Percentiles rank a stretch among this genome's conserved stretches.
Evolutionary conservation across 176 grass and related monocot species (phyloP).

Genomic region (Aegilops tauschii): DNA sequence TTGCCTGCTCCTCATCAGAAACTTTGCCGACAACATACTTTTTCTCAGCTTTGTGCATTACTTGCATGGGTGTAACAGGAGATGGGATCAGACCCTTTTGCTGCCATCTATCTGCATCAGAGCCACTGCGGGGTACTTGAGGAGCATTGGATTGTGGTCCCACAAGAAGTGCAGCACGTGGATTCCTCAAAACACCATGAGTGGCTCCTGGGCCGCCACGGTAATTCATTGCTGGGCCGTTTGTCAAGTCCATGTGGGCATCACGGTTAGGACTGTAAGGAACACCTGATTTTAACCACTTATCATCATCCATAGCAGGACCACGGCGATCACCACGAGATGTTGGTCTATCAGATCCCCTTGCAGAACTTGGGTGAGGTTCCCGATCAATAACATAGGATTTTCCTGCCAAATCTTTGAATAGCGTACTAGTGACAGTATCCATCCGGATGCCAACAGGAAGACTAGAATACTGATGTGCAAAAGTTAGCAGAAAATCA

Average conservation of each 20-base stretch:
- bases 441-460: slow-evolving; percentile 67
- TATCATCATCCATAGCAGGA: slow-evolving; percentile 61
- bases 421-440: slow-evolving; percentile 38
- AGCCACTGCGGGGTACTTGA: slow-evolving; percentile 50
- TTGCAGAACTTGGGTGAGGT: slow-evolving; percentile 58
- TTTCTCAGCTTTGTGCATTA: slow-evolving; percentile 85
- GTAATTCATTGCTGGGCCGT: slow-evolving; percentile 48
- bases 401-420: slow-evolving; percentile 49
- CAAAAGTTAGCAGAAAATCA: slow-evolving; percentile 84
- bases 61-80: slow-evolving; percentile 62
- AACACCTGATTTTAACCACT: slow-evolving; percentile 54
- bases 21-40: slow-evolving; percentile 73
- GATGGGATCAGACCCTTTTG: slow-evolving; percentile 83
- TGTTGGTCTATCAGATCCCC: slow-evolving; percentile 56
- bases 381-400: slow-evolving; percentile 61
- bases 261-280: slow-evolving; percentile 65
- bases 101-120: slow-evolving; percentile 91
- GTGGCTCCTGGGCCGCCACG: slow-evolving; percentile 52
- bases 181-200: slow-evolving; percentile 75
- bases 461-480: slow-evolving; percentile 47
- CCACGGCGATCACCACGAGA: slow-evolving; percentile 57
- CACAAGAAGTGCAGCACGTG: slow-evolving; percentile 59
- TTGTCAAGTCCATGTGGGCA: slow-evolving; percentile 41
- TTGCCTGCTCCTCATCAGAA: slow-evolving; percentile 72
- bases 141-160: slow-evolving; percentile 46